phyloP scores from a whole-genome alignment of 768 basidiomycete genomes.

The Rhizopogon vulgaris region DNA sequence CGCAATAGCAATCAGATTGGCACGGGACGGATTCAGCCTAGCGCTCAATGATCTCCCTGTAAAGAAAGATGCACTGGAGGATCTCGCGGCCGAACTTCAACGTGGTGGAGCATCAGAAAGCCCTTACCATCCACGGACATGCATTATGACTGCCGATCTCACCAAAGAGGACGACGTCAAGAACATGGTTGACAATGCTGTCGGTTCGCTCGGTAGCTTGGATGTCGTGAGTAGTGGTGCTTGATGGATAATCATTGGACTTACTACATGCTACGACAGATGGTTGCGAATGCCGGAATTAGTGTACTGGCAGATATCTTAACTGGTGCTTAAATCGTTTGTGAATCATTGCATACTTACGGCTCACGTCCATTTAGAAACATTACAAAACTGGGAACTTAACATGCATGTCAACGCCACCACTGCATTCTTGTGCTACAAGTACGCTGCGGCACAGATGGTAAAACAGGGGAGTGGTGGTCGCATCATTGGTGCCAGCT shows the following conservation, averaged over 20 bases:
- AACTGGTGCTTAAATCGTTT: background rate
- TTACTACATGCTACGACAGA: constrained; percentile 3
- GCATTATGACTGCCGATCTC: no score
- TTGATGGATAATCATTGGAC: background rate
- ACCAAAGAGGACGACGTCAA: constrained; percentile 38
- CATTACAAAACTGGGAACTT: constrained; percentile 33
- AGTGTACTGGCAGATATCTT: constrained; percentile 2
- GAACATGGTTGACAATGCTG: constrained; percentile 27
- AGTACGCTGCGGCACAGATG: constrained; percentile 53
- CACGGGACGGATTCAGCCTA: no score
- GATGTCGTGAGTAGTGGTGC: constrained; percentile 35
- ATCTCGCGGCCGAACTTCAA: no score
- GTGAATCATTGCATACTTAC: background rate
- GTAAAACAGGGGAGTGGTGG: constrained; percentile 46
- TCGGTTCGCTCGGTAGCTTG: constrained; percentile 32
- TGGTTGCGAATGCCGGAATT: constrained; percentile 24
- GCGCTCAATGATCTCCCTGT: no score
- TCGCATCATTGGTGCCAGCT: constrained; percentile 42
- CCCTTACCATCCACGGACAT: no score
- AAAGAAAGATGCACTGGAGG: no score
- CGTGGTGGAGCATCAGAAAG: no score
- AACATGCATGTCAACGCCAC: constrained; percentile 46
- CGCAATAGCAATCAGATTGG: no score
- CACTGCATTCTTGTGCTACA: constrained; percentile 29
- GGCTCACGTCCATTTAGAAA: constrained; percentile 15